Evolutionary conservation across 1,139 yeast species (phyloP).

Genomic region (Kazachstania sp.): DNA sequence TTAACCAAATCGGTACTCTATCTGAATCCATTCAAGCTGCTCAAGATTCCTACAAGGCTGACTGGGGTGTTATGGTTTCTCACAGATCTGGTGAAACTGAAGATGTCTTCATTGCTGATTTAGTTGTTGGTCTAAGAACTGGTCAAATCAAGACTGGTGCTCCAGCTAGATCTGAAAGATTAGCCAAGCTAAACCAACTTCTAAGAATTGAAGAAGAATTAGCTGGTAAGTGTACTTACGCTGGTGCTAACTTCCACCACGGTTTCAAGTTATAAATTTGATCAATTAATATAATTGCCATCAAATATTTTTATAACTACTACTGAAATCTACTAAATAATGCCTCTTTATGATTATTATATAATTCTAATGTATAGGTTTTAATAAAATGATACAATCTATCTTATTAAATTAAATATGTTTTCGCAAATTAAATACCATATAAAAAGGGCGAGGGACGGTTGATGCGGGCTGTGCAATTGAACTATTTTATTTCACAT

Average conservation of each 20-base stretch:
- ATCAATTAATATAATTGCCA: conserved; percentile 2
- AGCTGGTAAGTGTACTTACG: conserved; percentile 90
- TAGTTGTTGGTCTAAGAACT: conserved; percentile 90
- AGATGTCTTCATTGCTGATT: conserved; percentile 95
- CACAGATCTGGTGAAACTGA: conserved; percentile 99
- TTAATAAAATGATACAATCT: conserved; percentile 15
- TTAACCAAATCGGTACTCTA: conserved; percentile 89
- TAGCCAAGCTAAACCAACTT: conserved; percentile 94
- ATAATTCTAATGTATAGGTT: conserved; percentile 16
- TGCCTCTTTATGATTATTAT: conserved; percentile 19
- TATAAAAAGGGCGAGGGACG: neutral
- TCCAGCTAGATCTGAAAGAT: conserved; percentile 98
- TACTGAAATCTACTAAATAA: conserved; percentile 5
- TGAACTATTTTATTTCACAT: neutral
- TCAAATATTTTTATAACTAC: conserved; percentile 6
- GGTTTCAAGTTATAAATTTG: conserved; percentile 30
- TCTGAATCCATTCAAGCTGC: conserved; percentile 92
- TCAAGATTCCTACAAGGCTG: conserved; percentile 78
- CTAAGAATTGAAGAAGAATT: conserved; percentile 96
- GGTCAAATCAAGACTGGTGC: conserved; percentile 99
- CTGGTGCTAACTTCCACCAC: conserved; percentile 78
- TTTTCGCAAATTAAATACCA: no score
- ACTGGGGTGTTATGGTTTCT: conserved; percentile 97
- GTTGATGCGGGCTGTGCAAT: neutral
- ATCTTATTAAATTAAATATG: conserved; percentile 1